Evolutionary conservation across 2,329 filamentous ascomycete genomes (phyloP), one percentile per base, ranked within the genome.

Genomic region (Venturia effusa): DNA sequence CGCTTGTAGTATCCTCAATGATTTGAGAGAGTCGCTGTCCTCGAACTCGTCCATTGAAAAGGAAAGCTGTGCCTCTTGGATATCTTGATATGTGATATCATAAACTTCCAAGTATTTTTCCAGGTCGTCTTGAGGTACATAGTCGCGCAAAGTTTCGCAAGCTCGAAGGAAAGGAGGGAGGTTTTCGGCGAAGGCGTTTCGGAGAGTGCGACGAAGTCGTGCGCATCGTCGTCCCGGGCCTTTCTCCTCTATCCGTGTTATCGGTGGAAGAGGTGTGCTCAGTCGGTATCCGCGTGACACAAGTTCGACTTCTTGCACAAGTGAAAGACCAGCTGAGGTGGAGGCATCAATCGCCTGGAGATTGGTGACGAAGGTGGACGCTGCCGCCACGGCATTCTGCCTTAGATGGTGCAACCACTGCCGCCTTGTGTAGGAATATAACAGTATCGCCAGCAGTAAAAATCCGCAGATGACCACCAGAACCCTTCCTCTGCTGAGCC

Each of bases 221-320:
- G 87, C 79, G 72, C 94, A 99, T 71, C 91, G 87, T 69, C 91
- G 84, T 11, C 39, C 30, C 30, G 63, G 63, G 54, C 85, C 85
- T 66, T 86, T 86, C 68, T 95, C 91, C 73, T 99, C 94, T 39
- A 99, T 81, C 57, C 93, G 86, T 68, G 89, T 95, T 66, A 97
- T 88, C n/a, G 94, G 94, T 7, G 94, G 93, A 41, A 97, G 77
- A 30, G 92, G 93, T 19, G 86, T 88, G 79, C 90, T 96, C 86
- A 96, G 81, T 76, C 90, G 83, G 74, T 96, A 97, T 27, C 92
- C 92, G 69, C 92, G 85, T 37, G 92, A 95, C 32, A 97, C 92
- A 39, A 97, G 81, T 77, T 97, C 92, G n/a, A 97, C 92, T 76
- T 97, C 92, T 74, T 96, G 92, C 67, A 97, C 88, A 66, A 96